Conservation (phyloP, 2,329 filamentous ascomycete species). For the Dactylella cylindrospora region DNA sequence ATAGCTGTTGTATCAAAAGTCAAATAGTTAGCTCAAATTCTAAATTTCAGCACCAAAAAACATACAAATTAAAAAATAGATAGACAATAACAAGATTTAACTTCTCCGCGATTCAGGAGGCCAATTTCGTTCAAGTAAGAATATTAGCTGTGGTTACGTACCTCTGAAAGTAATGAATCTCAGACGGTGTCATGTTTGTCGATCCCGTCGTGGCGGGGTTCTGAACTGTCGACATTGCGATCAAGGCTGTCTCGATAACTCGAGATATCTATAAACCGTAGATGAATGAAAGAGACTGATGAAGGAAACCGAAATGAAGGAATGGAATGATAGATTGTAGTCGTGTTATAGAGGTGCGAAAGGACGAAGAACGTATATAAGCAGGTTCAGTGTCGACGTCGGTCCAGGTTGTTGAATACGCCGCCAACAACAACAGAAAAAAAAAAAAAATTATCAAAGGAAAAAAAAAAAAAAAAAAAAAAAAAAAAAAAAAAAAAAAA, state of each 20-base stretch:
- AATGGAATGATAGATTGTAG: too few species aligned
- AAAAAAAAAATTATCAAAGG: conserved; percentile 37
- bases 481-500: conserved; percentile 20
- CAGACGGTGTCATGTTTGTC: conserved; percentile 76
- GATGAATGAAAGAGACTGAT: too few species aligned
- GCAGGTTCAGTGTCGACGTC: neutral
- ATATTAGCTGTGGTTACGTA: conserved; percentile 55
- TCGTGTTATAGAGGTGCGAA: too few species aligned
- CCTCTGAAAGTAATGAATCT: conserved; percentile 99
- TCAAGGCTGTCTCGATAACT: too few species aligned
- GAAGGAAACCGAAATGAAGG: neutral
- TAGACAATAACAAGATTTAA: neutral
- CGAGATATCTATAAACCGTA: too few species aligned
- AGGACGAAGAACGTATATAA: neutral
- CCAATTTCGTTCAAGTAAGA: conserved; percentile 1
- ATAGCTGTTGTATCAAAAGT: conserved; percentile 64
- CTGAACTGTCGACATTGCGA: conserved; percentile 22
- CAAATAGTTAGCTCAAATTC: conserved; percentile 9
- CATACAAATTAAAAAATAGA: conserved; percentile 47
- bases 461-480: conserved; percentile 33
- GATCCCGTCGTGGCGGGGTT: conserved; percentile 56
- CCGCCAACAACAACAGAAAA: conserved; percentile 21
- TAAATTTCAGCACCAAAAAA: conserved; percentile 40
- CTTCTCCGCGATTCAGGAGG: neutral
- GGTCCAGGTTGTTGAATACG: conserved; percentile 4